These are phyloP conservation scores for Zanthoxylum bungeanum DNA, from an alignment of 345 rosid species.

Conservation along the genomic window DNA sequence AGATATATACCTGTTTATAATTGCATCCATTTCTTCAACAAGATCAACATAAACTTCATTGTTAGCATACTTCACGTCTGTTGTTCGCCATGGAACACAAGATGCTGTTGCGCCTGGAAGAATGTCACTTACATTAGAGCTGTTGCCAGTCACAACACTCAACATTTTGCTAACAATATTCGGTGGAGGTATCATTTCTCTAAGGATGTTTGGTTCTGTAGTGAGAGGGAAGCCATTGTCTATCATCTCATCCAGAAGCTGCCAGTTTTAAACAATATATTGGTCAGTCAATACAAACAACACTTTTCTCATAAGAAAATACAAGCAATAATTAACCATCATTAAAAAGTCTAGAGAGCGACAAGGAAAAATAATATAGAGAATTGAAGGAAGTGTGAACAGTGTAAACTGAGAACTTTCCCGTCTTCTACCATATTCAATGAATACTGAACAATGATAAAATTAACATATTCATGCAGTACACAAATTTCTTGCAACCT, in stretches of 20 bases:
- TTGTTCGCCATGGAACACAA: slow-evolving; percentile 90
- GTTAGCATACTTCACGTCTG: slow-evolving; percentile 79
- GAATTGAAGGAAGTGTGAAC: not conserved
- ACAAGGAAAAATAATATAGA: not conserved
- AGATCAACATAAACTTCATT: slow-evolving; percentile 92
- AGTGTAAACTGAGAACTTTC: not conserved
- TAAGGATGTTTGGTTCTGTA: slow-evolving; percentile 83
- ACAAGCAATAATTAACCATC: not conserved
- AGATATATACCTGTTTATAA: slow-evolving; percentile 58
- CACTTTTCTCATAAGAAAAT: not conserved
- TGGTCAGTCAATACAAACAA: slow-evolving; percentile 13
- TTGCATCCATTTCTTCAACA: slow-evolving; percentile 93
- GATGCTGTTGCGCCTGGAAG: slow-evolving; percentile 87
- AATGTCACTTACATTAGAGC: slow-evolving; percentile 72
- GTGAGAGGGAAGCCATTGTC: slow-evolving; percentile 97
- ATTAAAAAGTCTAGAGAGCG: not conserved
- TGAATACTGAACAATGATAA: not conserved
- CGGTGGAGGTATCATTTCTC: slow-evolving; percentile 97
- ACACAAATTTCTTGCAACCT: not conserved
- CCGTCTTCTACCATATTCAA: not conserved
- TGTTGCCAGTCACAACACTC: slow-evolving; percentile 94
- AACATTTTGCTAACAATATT: slow-evolving; percentile 83
- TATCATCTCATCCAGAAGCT: slow-evolving; percentile 99
- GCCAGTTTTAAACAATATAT: slow-evolving; percentile 27
- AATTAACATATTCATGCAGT: not conserved